phyloP scores from a whole-genome alignment of 1,139 yeast species.

The Tardiomyces digboiensis region DNA sequence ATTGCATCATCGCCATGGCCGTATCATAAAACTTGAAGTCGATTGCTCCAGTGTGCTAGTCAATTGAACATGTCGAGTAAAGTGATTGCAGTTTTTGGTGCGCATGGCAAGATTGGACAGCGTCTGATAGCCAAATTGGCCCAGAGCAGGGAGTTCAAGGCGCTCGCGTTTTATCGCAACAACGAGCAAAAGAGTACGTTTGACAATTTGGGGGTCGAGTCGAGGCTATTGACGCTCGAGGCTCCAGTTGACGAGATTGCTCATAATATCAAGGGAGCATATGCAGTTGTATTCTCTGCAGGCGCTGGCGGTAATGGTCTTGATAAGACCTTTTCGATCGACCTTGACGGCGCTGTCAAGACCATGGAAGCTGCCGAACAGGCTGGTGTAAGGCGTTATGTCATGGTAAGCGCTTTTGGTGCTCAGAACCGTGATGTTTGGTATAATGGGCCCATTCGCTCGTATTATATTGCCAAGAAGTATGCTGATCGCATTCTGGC shows the following conservation, averaged over 20 bases:
- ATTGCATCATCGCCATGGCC: too few species aligned
- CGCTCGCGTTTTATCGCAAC: slow-evolving; percentile 45
- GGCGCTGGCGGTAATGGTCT: slow-evolving; percentile 53
- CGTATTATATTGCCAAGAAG: slow-evolving; percentile 43
- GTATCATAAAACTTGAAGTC: too few species aligned
- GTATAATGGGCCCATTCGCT: slow-evolving; percentile 26
- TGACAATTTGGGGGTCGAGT: slow-evolving; percentile 28
- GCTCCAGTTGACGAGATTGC: slow-evolving; percentile 33
- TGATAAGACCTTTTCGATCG: slow-evolving; percentile 40
- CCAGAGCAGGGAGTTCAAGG: slow-evolving; percentile 23
- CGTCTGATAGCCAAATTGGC: slow-evolving; percentile 27
- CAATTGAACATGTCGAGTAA: too few species aligned
- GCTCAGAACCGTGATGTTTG: slow-evolving; percentile 30
- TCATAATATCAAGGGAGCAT: slow-evolving; percentile 35
- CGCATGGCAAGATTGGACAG: slow-evolving; percentile 53
- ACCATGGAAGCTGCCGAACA: slow-evolving; percentile 45
- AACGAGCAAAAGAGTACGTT: slow-evolving; percentile 35
- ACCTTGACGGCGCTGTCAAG: slow-evolving; percentile 53
- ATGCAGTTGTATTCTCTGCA: slow-evolving; percentile 52
- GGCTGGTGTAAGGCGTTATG: slow-evolving; percentile 38
- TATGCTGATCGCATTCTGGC: slow-evolving; percentile 42
- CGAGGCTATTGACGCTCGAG: slow-evolving; percentile 31
- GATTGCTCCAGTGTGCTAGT: too few species aligned
- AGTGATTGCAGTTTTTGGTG: slow-evolving; percentile 44
- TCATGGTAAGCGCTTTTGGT: slow-evolving; percentile 48